Base-by-base conservation (phyloP, 306 rosid species). In the Gastrolobium villosum region DNA sequence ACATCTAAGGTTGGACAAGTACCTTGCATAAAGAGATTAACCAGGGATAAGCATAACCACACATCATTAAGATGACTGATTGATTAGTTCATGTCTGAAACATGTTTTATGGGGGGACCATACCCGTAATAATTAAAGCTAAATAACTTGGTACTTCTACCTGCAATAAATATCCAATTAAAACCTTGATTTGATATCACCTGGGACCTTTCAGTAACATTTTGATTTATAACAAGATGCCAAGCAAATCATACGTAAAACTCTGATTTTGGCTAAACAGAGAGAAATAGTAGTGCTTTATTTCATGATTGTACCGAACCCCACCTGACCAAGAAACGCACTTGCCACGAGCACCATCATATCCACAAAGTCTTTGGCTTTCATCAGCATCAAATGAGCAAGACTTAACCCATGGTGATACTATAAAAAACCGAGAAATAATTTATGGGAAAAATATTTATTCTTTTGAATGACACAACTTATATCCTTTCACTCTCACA, bases 161-260 rank as follows among this genome's bases (percentile, higher is more conserved):
- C 53, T 41, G 7, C 72, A 49, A 73, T 54, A 49, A 70, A 64
- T 56, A 72, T 28, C 65, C 64, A 60, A 56, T 76, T 46, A 56
- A 68, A 80, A n/a, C 52, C 35, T 2, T 64, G 86, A 86, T 70
- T 86, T 78, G 89, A 82, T 79, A 53, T 78, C 70, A 10, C 30
- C 7, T 55, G 79, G 86, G 81, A 74, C 87, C 81, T 61, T 65
- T 43, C 37, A 63, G 77, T 76, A 65, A 72, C 54, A 71, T 61
- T 7, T 70, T 28, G 65, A 72, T 63, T 55, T 55, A 46, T 36
- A 72, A 80, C 32, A 2, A 86, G 89, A 82, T 86, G 74, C 86
- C 80, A 72, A 79, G 74, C 72, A 78, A 77, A 82, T 82, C 86
- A 82, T 43, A 55, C 65, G 70, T 67, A 8, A 43, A 34, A 55